Conservation (phyloP, 139 green algal species). For the Chlorella sp. region DNA sequence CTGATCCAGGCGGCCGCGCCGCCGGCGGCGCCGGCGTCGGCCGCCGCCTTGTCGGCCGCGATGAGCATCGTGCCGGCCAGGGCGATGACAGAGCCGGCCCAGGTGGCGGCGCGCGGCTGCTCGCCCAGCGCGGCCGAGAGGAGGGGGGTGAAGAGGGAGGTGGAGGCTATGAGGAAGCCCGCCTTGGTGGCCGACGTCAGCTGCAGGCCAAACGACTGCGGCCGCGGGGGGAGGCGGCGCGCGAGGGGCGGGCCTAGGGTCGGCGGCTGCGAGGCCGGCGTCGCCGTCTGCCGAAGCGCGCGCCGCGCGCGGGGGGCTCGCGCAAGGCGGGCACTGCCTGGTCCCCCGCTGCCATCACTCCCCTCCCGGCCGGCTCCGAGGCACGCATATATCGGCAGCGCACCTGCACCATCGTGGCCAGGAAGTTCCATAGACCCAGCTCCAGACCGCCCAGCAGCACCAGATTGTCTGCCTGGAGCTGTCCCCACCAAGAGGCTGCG, state of each 20-base stretch:
- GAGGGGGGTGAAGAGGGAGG: slow-evolving; percentile 36
- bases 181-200: slow-evolving; percentile 40
- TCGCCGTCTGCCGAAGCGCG: too few relatives aligned
- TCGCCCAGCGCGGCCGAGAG: slow-evolving; percentile 26
- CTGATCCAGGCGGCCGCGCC: not conserved
- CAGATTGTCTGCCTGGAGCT: not conserved
- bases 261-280: too few relatives aligned
- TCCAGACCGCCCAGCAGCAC: not conserved
- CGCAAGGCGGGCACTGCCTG: too few relatives aligned
- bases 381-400: not conserved
- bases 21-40: not conserved
- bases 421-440: slow-evolving; percentile 18
- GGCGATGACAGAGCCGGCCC: slow-evolving; percentile 32
- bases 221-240: not conserved
- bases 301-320: too few relatives aligned
- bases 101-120: slow-evolving; percentile 4
- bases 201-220: slow-evolving; percentile 41
- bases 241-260: not conserved
- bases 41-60: slow-evolving; percentile 7
- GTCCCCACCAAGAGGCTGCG: not conserved
- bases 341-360: too few relatives aligned
- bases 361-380: too few relatives aligned
- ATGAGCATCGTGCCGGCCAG: slow-evolving; percentile 37
- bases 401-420: slow-evolving; percentile 26
- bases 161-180: slow-evolving; percentile 51